Conservation (phyloP, 169 alveolate genomes). For the Besnoitia besnoiti region DNA sequence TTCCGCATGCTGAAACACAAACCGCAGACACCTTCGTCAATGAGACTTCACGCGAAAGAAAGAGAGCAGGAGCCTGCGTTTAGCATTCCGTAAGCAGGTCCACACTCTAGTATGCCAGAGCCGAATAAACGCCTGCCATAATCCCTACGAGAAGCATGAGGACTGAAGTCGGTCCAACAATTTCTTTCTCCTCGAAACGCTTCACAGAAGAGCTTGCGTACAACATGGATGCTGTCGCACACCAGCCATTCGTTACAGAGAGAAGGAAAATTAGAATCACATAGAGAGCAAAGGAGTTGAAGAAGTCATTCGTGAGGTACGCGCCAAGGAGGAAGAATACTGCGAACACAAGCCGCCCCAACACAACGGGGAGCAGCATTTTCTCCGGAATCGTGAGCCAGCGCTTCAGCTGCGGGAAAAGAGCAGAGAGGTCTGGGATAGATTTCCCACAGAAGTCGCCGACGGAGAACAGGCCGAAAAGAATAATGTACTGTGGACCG, state of each 20-base stretch:
- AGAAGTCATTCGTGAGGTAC: background rate
- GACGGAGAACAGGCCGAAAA: slow-evolving; percentile 42
- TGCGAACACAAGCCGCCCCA: background rate
- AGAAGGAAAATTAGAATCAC: slow-evolving; percentile 10
- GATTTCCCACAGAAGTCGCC: slow-evolving; percentile 50
- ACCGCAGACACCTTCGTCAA: too few species aligned
- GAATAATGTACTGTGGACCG: slow-evolving; percentile 7
- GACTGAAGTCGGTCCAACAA: slow-evolving; percentile 56
- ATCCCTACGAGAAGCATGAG: slow-evolving; percentile 56
- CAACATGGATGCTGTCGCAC: slow-evolving; percentile 29
- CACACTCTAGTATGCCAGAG: slow-evolving; percentile 1
- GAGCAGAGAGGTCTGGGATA: slow-evolving; percentile 12
- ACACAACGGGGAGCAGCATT: slow-evolving; percentile 3
- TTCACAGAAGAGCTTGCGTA: slow-evolving; percentile 27
- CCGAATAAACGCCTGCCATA: slow-evolving; percentile 58
- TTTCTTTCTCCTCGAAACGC: slow-evolving; percentile 48
- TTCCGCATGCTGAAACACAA: too few species aligned
- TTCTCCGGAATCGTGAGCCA: background rate
- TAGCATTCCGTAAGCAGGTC: too few species aligned
- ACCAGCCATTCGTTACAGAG: slow-evolving; percentile 41
- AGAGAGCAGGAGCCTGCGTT: too few species aligned
- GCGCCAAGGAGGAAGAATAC: slow-evolving; percentile 37
- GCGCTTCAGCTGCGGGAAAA: background rate
- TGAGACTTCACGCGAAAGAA: too few species aligned
- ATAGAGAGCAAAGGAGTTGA: slow-evolving; percentile 33